Percentiles rank a stretch among this genome's conserved stretches.
Evolutionary conservation across 345 rosid species (phyloP).

Genomic region (Erucastrum elatum): DNA sequence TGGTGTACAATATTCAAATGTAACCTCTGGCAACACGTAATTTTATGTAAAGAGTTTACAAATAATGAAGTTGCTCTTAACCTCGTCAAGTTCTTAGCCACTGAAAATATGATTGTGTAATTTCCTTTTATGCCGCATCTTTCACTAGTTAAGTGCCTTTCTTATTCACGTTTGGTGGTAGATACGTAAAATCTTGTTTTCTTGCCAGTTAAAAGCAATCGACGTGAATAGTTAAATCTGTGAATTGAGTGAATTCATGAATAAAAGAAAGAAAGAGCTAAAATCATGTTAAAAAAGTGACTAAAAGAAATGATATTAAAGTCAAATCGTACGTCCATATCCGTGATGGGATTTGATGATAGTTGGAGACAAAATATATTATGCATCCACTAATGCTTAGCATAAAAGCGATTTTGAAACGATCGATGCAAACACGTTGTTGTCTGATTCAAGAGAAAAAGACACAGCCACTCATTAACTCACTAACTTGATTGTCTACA

Average conservation of each 20-base stretch:
- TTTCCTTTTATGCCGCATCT: not conserved
- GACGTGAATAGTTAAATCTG: not conserved
- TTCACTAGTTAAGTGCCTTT: not conserved
- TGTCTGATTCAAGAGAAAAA: conserved; percentile 2
- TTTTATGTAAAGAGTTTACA: not conserved
- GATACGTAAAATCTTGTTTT: not conserved
- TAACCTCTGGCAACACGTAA: not conserved
- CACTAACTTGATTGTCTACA: not conserved
- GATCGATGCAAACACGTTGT: not conserved
- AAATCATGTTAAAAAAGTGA: not conserved
- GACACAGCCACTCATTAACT: not conserved
- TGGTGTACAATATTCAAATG: not conserved
- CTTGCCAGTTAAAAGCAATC: not conserved
- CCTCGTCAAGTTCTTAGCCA: conserved; percentile 27
- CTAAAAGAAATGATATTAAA: not conserved
- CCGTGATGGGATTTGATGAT: not conserved
- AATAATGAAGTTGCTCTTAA: conserved; percentile 21
- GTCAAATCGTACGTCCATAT: not conserved
- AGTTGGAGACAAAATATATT: not conserved
- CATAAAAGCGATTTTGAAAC: not conserved
- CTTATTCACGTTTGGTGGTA: not conserved
- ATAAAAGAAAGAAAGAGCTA: not conserved
- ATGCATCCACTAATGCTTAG: not conserved
- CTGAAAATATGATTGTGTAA: not conserved
- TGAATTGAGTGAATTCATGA: not conserved